Evolutionary conservation across 2,329 filamentous ascomycete genomes (phyloP).

Genomic region (Cercospora berteroae): DNA sequence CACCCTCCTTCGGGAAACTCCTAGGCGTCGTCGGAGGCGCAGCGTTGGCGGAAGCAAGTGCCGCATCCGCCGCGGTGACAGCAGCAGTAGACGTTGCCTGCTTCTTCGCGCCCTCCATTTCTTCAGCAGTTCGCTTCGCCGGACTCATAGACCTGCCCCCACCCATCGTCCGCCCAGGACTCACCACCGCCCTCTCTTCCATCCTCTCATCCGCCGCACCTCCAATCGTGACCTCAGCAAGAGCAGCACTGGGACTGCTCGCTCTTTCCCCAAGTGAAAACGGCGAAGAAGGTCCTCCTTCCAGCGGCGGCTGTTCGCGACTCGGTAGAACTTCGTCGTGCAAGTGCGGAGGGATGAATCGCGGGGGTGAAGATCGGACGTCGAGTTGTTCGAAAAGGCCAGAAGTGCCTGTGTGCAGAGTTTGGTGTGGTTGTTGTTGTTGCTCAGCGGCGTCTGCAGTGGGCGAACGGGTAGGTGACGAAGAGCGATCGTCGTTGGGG

Average conservation of each 20-base stretch:
- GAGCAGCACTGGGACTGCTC: conserved; percentile 32
- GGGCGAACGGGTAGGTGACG: neutral
- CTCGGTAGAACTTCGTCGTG: conserved; percentile 49
- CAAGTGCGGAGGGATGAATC: conserved; percentile 57
- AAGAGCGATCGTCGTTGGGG: conserved; percentile 3
- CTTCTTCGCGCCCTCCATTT: conserved; percentile 47
- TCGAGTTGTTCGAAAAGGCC: conserved; percentile 12
- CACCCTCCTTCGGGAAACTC: conserved; percentile 18
- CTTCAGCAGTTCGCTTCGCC: conserved; percentile 55
- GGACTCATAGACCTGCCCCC: conserved; percentile 50
- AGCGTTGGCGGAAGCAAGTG: neutral
- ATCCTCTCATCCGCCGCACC: conserved; percentile 40
- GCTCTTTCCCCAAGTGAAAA: conserved; percentile 26
- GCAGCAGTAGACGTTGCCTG: neutral
- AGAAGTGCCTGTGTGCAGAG: conserved; percentile 18
- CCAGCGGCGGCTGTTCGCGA: conserved; percentile 15
- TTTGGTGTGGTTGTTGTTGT: conserved; percentile 9
- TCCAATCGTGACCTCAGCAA: conserved; percentile 31
- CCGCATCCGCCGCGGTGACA: neutral
- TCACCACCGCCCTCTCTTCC: conserved; percentile 30
- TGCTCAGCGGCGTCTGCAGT: conserved; percentile 7
- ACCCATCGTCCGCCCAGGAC: conserved; percentile 22
- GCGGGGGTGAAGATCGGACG: conserved; percentile 28
- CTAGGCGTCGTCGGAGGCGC: conserved; percentile 14
- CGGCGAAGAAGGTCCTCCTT: neutral